Evolutionary conservation across 2,329 filamentous ascomycete genomes (phyloP).

Genomic region (Tympanopsis confertula): DNA sequence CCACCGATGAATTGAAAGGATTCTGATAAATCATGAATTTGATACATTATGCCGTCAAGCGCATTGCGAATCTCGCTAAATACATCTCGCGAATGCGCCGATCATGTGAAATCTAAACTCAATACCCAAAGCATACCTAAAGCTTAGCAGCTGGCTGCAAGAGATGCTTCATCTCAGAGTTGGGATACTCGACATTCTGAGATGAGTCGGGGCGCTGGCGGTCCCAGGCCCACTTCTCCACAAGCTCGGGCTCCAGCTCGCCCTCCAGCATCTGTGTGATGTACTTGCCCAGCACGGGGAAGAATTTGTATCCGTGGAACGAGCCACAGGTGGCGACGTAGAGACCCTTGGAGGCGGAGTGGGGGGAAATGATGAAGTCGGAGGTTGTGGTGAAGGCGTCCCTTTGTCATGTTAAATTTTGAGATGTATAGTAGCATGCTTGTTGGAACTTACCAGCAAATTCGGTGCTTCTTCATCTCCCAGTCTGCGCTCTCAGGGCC

Average conservation of each 20-base stretch:
- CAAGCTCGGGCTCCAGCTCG: conserved; percentile 26
- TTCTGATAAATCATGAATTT: too few relatives aligned
- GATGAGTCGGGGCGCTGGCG: conserved; percentile 40
- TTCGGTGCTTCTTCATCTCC: conserved; percentile 49
- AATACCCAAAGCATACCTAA: too few relatives aligned
- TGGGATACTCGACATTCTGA: conserved; percentile 42
- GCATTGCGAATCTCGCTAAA: too few relatives aligned
- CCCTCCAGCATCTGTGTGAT: conserved; percentile 42
- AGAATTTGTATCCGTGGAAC: conserved; percentile 59
- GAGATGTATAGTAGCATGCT: neutral
- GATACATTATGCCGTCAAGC: too few relatives aligned
- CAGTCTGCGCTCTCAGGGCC: conserved; percentile 40
- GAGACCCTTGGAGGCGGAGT: conserved; percentile 35
- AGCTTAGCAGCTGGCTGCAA: conserved; percentile 19
- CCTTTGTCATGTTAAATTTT: conserved; percentile 25
- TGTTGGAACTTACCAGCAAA: conserved; percentile 46
- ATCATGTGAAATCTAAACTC: too few relatives aligned
- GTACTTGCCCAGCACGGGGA: conserved; percentile 53
- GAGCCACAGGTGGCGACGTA: conserved; percentile 54
- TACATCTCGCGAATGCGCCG: too few relatives aligned
- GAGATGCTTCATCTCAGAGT: conserved; percentile 43
- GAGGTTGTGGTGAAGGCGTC: conserved; percentile 50
- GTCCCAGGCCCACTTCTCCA: conserved; percentile 44
- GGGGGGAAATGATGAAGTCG: conserved; percentile 52
- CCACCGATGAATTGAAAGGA: too few relatives aligned